These are phyloP conservation scores for Elongisporangium anandrum DNA, from an alignment of 352 stramenopile genomes.

Conservation along the genomic window DNA sequence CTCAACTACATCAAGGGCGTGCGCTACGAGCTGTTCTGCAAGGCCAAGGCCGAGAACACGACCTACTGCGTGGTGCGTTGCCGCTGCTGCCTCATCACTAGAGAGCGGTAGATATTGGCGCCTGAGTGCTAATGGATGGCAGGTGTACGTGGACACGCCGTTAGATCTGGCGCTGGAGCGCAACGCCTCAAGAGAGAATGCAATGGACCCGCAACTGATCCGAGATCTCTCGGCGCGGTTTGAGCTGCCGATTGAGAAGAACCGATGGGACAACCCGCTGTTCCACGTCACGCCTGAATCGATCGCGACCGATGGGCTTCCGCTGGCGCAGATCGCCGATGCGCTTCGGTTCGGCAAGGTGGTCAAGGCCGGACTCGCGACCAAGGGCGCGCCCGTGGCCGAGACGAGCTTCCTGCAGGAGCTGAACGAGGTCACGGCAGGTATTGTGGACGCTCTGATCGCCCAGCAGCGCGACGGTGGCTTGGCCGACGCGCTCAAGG, in stretches of 20 bases:
- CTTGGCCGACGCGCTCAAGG: conserved; percentile 41
- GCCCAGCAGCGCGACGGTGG: conserved; percentile 57
- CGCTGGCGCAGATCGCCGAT: conserved; percentile 47
- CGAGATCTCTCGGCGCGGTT: conserved; percentile 84
- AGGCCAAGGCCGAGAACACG: conserved; percentile 87
- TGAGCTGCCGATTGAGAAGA: conserved; percentile 89
- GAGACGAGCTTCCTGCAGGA: conserved; percentile 76
- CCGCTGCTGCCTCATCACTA: neutral
- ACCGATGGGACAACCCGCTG: conserved; percentile 92
- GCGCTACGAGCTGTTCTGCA: conserved; percentile 94
- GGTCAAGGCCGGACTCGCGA: conserved; percentile 67
- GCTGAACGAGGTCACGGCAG: conserved; percentile 50
- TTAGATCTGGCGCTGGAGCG: conserved; percentile 50
- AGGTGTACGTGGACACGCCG: conserved; percentile 73
- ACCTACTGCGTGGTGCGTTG: conserved; percentile 80
- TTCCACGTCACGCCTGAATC: conserved; percentile 57
- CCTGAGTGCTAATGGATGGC: too few relatives aligned
- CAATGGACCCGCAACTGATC: conserved; percentile 58
- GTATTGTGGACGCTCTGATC: conserved; percentile 57
- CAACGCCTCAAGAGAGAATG: conserved; percentile 32
- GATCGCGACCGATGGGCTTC: conserved; percentile 29
- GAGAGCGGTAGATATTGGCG: too few relatives aligned
- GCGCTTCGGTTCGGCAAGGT: conserved; percentile 58
- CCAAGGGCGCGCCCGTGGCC: conserved; percentile 41
- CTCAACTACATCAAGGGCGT: conserved; percentile 96